Evolutionary conservation across 2,329 filamentous ascomycete species (phyloP).

Genomic region (Bipolaris zeicola): DNA sequence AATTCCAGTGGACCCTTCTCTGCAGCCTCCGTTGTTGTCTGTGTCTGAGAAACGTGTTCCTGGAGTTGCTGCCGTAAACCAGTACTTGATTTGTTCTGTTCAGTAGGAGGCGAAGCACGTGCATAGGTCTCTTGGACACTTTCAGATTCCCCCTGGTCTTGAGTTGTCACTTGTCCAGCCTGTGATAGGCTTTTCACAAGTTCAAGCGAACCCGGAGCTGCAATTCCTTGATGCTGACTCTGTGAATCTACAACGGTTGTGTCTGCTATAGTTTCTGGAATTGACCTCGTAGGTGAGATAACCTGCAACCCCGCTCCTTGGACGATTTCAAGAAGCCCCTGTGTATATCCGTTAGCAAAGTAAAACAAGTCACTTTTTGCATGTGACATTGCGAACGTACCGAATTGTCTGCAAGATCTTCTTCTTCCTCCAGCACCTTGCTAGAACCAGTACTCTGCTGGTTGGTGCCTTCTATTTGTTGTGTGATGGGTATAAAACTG

Average conservation of each 20-base stretch:
- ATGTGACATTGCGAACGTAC: conserved; percentile 3
- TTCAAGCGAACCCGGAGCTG: conserved; percentile 13
- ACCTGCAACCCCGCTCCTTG: conserved; percentile 18
- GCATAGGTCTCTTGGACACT: neutral
- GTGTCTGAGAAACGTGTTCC: neutral
- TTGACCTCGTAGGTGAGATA: conserved; percentile 28
- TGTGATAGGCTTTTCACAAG: conserved; percentile 6
- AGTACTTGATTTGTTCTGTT: neutral
- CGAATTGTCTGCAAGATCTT: conserved; percentile 18
- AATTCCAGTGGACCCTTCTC: neutral
- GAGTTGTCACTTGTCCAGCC: neutral
- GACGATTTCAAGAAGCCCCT: conserved; percentile 23
- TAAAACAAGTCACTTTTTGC: neutral
- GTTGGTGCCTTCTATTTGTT: conserved; percentile 18
- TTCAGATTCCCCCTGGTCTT: neutral
- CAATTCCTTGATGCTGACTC: conserved; percentile 14
- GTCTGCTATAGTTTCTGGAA: conserved; percentile 37
- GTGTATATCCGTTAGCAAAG: conserved; percentile 12
- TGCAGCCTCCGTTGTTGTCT: neutral
- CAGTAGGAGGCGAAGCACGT: neutral
- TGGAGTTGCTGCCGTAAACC: neutral
- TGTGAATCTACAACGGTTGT: conserved; percentile 22
- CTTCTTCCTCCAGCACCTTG: conserved; percentile 9
- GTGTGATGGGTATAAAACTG: conserved; percentile 34
- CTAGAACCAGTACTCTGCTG: conserved; percentile 8